Evolutionary conservation across 495 filamentous ascomycete genomes (phyloP), one percentile per base, ranked within the genome.

Genomic region (Articulospora tetracladia): DNA sequence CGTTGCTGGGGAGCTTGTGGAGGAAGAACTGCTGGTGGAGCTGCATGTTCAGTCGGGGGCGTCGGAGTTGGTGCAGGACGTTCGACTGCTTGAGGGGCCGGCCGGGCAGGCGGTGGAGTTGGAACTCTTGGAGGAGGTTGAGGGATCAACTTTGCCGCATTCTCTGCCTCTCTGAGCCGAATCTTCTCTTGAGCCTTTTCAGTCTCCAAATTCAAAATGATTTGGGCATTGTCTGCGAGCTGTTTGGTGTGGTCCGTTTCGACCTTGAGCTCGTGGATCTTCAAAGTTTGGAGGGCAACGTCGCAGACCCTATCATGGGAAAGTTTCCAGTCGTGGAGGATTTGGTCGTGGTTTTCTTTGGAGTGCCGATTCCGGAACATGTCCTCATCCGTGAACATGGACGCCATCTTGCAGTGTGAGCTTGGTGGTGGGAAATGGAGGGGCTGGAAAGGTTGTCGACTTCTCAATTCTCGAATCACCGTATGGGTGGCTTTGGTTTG

Each of bases 161-260:
- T 64, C 71, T 77, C 53, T 74, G 70, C 19, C 66, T 79, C 59
- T 63, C 71, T 71, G 57, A 76, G 66, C 53, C 69, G 71, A 48
- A 64, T 69, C 61, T 74, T 73, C 59, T 27, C 75, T 70, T 22
- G 74, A 57, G 17, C 68, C 62, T 59, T 78, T 70, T 59, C 76
- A 66, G 41, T 73, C 49, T 75, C 76, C 1, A 69, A 83, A 64
- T n/a, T 70, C 72, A 49, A 73, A 72, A 23, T 68, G 69, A 55
- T 82, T 74, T 59, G 81, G 73, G 39, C 77, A 72, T 62, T 69
- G 69, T 57, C 69, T 74, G 69, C 59, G 68, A 74, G 59, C 48
- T 32, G 23, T 32, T 24, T 60, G 20, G 58, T 10, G 27, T 26
- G 25, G 49, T 28, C 36, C 19, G 55, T 19, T 26, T 51, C 22